Percentiles rank a stretch among this genome's conserved stretches.
These are phyloP conservation scores for Cordyceps cateniannulata DNA, from an alignment of 2,329 filamentous ascomycete species.

Conservation along the genomic window DNA sequence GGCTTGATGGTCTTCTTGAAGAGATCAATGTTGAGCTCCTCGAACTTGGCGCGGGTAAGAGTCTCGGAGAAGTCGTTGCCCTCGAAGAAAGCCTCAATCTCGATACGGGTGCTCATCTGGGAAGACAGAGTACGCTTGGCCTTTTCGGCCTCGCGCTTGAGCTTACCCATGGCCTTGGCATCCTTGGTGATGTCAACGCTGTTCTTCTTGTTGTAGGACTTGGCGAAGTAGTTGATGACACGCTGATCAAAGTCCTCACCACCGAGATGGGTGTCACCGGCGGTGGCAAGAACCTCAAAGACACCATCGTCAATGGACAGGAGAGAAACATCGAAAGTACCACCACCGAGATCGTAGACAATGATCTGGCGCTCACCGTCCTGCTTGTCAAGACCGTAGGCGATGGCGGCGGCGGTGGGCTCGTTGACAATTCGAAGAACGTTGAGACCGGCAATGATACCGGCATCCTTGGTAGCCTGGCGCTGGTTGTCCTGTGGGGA, in stretches of 20 bases:
- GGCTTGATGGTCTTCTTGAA: conserved; percentile 99
- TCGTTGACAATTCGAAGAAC: conserved; percentile 96
- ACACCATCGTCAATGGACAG: conserved; percentile 87
- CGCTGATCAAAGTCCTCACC: conserved; percentile 99
- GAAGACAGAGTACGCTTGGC: conserved; percentile 97
- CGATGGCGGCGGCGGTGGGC: conserved; percentile 90
- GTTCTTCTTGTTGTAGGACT: conserved; percentile 99
- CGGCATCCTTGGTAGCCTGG: conserved; percentile 94
- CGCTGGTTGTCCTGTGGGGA: conserved; percentile 69
- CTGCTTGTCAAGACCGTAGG: conserved; percentile 87
- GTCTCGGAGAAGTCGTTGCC: conserved; percentile 98
- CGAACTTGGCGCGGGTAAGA: conserved; percentile 96
- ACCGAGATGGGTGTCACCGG: conserved; percentile 95
- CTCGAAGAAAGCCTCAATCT: conserved; percentile 95
- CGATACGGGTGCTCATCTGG: conserved; percentile 87
- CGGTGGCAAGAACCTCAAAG: conserved; percentile 90
- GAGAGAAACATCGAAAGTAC: conserved; percentile 91
- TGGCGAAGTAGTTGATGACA: conserved; percentile 92
- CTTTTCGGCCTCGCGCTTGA: conserved; percentile 99
- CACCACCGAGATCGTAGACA: conserved; percentile 89
- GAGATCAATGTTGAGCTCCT: conserved; percentile 97
- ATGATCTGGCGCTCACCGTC: conserved; percentile 81
- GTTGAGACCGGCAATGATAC: conserved; percentile 85
- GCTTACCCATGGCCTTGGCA: conserved; percentile 96
- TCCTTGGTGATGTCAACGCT: conserved; percentile 88